phyloP scores from a whole-genome alignment of 352 stramenopile genomes.

The Phytopythium chamaehyphon region DNA sequence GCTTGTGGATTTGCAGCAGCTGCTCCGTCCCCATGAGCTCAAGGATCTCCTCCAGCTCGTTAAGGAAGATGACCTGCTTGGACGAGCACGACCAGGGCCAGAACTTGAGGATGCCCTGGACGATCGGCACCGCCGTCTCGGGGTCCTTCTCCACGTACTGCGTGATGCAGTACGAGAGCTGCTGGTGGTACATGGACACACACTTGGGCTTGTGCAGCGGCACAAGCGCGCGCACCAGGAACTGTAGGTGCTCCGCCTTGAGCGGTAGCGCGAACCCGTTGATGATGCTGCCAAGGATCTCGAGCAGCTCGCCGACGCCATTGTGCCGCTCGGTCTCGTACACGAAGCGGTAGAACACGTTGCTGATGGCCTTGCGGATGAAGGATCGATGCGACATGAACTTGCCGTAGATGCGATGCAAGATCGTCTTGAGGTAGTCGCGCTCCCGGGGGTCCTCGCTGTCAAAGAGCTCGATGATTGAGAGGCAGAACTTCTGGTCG shows the following conservation, averaged over 20 bases:
- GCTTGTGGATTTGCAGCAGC: conserved; percentile 70
- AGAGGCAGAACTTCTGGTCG: conserved; percentile 96
- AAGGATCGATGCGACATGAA: conserved; percentile 98
- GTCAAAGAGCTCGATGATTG: conserved; percentile 93
- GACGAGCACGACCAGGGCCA: conserved; percentile 94
- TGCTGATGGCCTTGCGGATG: conserved; percentile 97
- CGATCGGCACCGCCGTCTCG: conserved; percentile 93
- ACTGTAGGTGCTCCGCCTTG: conserved; percentile 97
- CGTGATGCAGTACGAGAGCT: conserved; percentile 99
- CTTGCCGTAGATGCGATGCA: conserved; percentile 99
- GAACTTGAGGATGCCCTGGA: conserved; percentile 93
- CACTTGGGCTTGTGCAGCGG: conserved; percentile 98
- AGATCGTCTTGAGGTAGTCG: conserved; percentile 99
- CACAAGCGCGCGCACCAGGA: conserved; percentile 94
- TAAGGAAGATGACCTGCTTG: conserved; percentile 97
- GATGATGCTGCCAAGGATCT: conserved; percentile 98
- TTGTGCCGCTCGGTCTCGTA: conserved; percentile 97
- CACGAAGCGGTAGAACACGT: conserved; percentile 99
- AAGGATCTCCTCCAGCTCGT: conserved; percentile 98
- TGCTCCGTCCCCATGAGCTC: conserved; percentile 92
- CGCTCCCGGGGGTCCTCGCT: conserved; percentile 97
- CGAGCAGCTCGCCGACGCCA: conserved; percentile 96
- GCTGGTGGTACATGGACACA: conserved; percentile 97
- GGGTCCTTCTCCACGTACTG: conserved; percentile 99
- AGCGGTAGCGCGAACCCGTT: conserved; percentile 99